A percentile compares a stretch with the other conserved stretches of the same genome.
Evolutionary conservation across 2,329 filamentous ascomycete species (phyloP).

Genomic region (Fusarium heterosporum): DNA sequence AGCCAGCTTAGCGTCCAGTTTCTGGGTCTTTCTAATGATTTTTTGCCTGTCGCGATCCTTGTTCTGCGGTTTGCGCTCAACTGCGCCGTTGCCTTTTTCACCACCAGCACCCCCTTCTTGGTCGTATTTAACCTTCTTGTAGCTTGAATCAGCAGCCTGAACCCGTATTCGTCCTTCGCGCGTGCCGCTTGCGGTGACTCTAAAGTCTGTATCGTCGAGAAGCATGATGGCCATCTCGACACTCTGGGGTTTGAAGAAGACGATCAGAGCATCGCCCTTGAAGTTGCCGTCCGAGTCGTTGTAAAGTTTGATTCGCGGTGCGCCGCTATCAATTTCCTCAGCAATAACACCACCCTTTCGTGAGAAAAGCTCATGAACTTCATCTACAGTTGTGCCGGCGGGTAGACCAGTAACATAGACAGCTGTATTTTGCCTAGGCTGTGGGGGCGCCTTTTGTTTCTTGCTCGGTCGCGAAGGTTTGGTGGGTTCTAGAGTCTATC

Average conservation of each 20-base stretch:
- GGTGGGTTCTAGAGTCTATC: slow-evolving; percentile 48
- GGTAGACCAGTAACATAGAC: slow-evolving; percentile 93
- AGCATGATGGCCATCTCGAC: slow-evolving; percentile 86
- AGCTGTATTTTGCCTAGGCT: slow-evolving; percentile 81
- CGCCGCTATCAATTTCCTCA: slow-evolving; percentile 90
- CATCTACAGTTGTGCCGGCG: slow-evolving; percentile 78
- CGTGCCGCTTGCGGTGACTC: slow-evolving; percentile 67
- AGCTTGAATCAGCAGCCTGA: slow-evolving; percentile 86
- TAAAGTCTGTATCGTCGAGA: slow-evolving; percentile 84
- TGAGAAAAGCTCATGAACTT: slow-evolving; percentile 86
- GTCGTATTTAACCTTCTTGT: slow-evolving; percentile 86
- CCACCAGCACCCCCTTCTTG: slow-evolving; percentile 48
- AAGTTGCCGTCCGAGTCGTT: slow-evolving; percentile 82
- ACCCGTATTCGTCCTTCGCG: slow-evolving; percentile 78
- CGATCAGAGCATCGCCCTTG: slow-evolving; percentile 92
- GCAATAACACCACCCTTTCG: slow-evolving; percentile 89
- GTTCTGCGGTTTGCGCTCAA: slow-evolving; percentile 59
- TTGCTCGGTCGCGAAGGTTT: slow-evolving; percentile 57
- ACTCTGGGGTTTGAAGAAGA: slow-evolving; percentile 96
- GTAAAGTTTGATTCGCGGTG: slow-evolving; percentile 94
- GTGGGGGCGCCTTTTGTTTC: slow-evolving; percentile 61
- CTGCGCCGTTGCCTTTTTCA: slow-evolving; percentile 44
- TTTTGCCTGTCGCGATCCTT: slow-evolving; percentile 82
- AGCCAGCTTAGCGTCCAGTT: slow-evolving; percentile 88
- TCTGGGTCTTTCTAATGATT: slow-evolving; percentile 90